Conservation (phyloP, 2,329 filamentous ascomycete species). For the Phoma sp. region DNA sequence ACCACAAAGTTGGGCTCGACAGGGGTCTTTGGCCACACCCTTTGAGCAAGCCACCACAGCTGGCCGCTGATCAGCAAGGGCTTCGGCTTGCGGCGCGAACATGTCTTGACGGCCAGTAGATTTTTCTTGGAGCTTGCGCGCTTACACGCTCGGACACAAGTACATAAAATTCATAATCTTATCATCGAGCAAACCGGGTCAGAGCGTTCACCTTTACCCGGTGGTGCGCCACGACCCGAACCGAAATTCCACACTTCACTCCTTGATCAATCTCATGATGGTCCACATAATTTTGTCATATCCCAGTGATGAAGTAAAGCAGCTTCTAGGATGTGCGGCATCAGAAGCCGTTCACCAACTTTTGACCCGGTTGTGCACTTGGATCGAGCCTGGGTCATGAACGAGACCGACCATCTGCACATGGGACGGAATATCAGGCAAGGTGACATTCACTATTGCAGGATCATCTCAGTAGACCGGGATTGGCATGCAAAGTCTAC, state of each 20-base stretch:
- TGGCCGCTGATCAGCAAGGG: slow-evolving; percentile 3
- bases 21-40: background rate
- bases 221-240: slow-evolving; percentile 8
- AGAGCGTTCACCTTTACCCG: slow-evolving; percentile 11
- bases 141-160: background rate
- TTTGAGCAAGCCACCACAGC: background rate
- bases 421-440: background rate
- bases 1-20: background rate
- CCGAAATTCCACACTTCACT: background rate
- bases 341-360: background rate
- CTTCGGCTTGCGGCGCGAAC: slow-evolving; percentile 9
- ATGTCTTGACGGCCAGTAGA: background rate
- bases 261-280: background rate
- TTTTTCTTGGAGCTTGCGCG: background rate
- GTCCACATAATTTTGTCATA: background rate
- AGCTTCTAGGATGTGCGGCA: background rate
- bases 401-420: background rate
- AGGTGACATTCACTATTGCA: background rate
- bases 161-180: slow-evolving; percentile 3
- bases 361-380: no score
- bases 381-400: background rate
- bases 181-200: background rate
- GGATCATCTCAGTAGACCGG: background rate
- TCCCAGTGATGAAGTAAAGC: background rate
- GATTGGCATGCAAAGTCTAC: background rate